These are phyloP conservation scores for Epichloe aotearoae DNA, from an alignment of 2,329 filamentous ascomycete genomes.

Conservation along the genomic window DNA sequence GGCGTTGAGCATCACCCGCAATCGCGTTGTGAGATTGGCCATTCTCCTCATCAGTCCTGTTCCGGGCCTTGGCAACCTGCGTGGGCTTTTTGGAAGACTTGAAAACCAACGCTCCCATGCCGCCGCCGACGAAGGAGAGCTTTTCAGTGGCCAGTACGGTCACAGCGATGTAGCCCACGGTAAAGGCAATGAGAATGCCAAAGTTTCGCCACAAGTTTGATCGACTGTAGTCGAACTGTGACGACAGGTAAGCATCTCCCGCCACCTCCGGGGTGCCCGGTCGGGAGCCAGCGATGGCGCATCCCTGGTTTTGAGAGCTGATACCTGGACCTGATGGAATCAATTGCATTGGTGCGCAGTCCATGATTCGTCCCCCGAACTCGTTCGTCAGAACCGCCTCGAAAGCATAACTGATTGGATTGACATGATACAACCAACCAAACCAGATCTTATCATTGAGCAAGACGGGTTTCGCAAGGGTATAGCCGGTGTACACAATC, in stretches of 20 bases:
- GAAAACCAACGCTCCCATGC: slow-evolving; percentile 58
- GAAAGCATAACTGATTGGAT: slow-evolving; percentile 54
- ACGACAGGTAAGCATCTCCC: slow-evolving; percentile 42
- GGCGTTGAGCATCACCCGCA: neutral
- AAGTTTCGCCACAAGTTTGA: slow-evolving; percentile 58
- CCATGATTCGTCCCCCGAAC: slow-evolving; percentile 38
- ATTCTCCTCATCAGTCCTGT: slow-evolving; percentile 11
- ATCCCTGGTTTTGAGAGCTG: slow-evolving; percentile 32
- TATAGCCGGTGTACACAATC: slow-evolving; percentile 35
- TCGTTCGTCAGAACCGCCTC: slow-evolving; percentile 56
- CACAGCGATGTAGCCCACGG: slow-evolving; percentile 57
- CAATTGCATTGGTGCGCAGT: slow-evolving; percentile 27
- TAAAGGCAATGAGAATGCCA: slow-evolving; percentile 59
- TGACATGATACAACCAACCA: slow-evolving; percentile 54
- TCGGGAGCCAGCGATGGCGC: slow-evolving; percentile 32
- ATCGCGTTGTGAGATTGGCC: neutral
- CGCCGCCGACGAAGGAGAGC: slow-evolving; percentile 46
- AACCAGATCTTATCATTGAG: slow-evolving; percentile 47
- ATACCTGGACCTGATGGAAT: slow-evolving; percentile 31
- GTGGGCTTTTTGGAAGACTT: slow-evolving; percentile 28
- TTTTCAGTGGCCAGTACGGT: slow-evolving; percentile 55
- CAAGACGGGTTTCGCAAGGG: slow-evolving; percentile 33
- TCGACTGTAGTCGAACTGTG: slow-evolving; percentile 37
- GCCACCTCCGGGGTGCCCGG: slow-evolving; percentile 28
- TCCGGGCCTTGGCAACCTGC: neutral